phyloP scores from a whole-genome alignment of 176 grass and related monocot genomes.

The Carex parvula region DNA sequence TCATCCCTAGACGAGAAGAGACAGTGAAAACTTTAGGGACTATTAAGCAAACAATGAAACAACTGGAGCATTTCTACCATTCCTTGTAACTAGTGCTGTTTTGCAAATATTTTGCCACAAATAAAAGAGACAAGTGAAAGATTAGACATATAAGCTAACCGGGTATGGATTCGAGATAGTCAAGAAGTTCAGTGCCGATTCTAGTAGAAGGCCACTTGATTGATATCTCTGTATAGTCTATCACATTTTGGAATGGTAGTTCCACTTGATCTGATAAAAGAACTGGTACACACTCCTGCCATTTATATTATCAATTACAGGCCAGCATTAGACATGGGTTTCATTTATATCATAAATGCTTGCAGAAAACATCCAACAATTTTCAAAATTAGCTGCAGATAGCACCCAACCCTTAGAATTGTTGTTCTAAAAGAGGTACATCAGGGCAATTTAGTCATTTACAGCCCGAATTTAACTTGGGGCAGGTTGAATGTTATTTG shows the following conservation, averaged over 20 bases:
- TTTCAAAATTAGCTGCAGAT: background rate
- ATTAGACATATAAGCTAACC: slow-evolving; percentile 29
- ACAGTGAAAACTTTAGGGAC: background rate
- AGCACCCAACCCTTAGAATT: background rate
- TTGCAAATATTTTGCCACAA: background rate
- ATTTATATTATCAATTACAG: slow-evolving; percentile 3
- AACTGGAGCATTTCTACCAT: background rate
- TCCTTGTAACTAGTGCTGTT: background rate
- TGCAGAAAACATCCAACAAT: background rate
- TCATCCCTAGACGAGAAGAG: background rate
- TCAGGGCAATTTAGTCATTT: background rate
- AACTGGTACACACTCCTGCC: slow-evolving; percentile 90
- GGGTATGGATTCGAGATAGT: slow-evolving; percentile 80
- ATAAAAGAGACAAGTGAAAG: background rate
- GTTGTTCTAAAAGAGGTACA: background rate
- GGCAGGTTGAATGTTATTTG: background rate
- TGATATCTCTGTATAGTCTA: slow-evolving; percentile 75
- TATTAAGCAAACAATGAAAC: background rate
- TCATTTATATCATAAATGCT: slow-evolving; percentile 28
- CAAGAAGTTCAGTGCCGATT: slow-evolving; percentile 60
- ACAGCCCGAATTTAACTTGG: background rate
- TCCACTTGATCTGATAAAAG: slow-evolving; percentile 91
- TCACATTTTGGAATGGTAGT: slow-evolving; percentile 87
- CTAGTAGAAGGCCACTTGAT: slow-evolving; percentile 83
- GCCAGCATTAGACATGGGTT: background rate